Base-by-base conservation (phyloP, 768 basidiomycete species). In the Auriscalpium orientale region DNA sequence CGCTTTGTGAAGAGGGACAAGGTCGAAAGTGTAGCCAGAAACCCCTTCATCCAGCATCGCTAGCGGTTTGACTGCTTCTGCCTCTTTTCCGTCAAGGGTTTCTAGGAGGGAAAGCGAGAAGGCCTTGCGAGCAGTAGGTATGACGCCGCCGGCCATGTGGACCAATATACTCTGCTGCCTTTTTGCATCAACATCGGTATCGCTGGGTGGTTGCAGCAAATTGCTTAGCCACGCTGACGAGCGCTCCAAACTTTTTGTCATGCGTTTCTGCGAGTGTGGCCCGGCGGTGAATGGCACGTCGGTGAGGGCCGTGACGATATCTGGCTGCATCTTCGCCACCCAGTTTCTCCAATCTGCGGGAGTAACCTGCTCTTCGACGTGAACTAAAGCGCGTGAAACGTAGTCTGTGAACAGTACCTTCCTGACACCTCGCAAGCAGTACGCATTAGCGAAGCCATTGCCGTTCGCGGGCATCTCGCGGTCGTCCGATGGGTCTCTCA, bases 391-490 rank as follows among this genome's bases (percentile, higher is more conserved):
- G 28, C 28, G 7, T 28, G 28, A 4, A 28, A 4, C 2, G 52
- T 53, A 43, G 21, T 13, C 33, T 36, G 54, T 16, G 15, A 12
- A 21, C 48, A n/a, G 54, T 72, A 86, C 88, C 81, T 85, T 87
- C 22, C 82, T 78, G 1, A 90, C 81, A 9, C 91, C 91, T 10
- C 88, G 74, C 28, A 85, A 68, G 52, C 83, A 84, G 35, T 76
- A 71, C 0, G 81, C 83, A 3, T 77, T 76, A 11, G 89, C 69
- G 58, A 78, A 72, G 7, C 73, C 61, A 37, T 83, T 80, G 3
- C 83, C 81, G 59, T 91, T 92, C 0, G 88, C 72, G 0, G 90
- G 89, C 79, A 89, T 85, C 59, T 83, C 83, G 46, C 79, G 71
- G 6, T 68, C 72, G 66, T 89, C 84, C 43, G 72, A 68, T 0